Percentiles rank a stretch among this genome's conserved stretches.
Evolutionary conservation across 2,329 filamentous ascomycete genomes (phyloP).

Genomic region (Alternaria brassicicola): DNA sequence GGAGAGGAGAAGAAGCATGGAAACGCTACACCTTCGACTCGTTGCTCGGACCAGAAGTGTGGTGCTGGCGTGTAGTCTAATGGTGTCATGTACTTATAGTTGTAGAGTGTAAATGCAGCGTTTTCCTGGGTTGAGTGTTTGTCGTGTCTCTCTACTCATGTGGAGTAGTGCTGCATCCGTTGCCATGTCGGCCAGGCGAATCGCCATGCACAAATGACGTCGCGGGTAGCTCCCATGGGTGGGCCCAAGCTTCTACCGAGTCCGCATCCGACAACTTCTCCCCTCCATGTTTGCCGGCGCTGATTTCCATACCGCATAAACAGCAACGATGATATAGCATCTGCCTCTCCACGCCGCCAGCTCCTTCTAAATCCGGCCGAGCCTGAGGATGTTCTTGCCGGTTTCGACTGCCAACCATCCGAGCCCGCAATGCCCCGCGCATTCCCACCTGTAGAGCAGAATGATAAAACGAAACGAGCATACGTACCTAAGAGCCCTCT

Average conservation of each 20-base stretch:
- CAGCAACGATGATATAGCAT: slow-evolving; percentile 12
- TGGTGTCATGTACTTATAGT: neutral
- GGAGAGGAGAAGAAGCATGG: slow-evolving; percentile 40
- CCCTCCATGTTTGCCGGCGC: slow-evolving; percentile 3
- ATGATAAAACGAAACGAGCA: slow-evolving; percentile 46
- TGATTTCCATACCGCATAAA: neutral
- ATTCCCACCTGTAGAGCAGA: slow-evolving; percentile 54
- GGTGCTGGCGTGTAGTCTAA: slow-evolving; percentile 22
- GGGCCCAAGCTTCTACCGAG: slow-evolving; percentile 22
- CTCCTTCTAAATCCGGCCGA: neutral
- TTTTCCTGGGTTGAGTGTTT: neutral
- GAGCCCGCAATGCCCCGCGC: slow-evolving; percentile 55
- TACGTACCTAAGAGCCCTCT: slow-evolving; percentile 40
- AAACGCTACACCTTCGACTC: slow-evolving; percentile 12
- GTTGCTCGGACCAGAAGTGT: slow-evolving; percentile 28
- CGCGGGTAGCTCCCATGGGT: slow-evolving; percentile 5
- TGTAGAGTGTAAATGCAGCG: neutral
- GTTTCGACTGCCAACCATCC: slow-evolving; percentile 9
- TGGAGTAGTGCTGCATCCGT: neutral
- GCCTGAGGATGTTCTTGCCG: slow-evolving; percentile 31
- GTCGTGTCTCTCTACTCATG: neutral
- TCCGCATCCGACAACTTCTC: slow-evolving; percentile 10
- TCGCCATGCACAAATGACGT: slow-evolving; percentile 4
- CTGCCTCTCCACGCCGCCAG: neutral
- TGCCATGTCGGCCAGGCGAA: neutral